Evolutionary conservation across 2,329 filamentous ascomycete species (phyloP).

Genomic region (Tolypocladium inflatum): DNA sequence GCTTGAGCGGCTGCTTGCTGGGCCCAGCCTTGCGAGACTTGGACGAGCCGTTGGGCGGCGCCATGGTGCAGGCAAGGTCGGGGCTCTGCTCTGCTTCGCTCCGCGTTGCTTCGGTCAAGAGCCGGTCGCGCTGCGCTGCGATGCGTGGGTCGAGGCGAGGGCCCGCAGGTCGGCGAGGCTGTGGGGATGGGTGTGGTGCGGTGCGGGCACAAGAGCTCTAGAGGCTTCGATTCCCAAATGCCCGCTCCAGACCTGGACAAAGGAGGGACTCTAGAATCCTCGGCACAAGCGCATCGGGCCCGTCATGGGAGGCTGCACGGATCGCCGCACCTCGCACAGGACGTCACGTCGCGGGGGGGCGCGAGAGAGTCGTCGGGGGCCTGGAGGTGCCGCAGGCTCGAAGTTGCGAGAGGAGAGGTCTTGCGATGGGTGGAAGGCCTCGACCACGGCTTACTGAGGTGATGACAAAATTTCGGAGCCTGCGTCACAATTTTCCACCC

Average conservation of each 20-base stretch:
- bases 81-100: not conserved
- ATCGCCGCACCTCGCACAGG: conserved; percentile 11
- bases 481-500: conserved; percentile 19
- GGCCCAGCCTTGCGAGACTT: conserved; percentile 20
- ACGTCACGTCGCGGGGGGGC: conserved; percentile 8
- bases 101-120: not conserved
- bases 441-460: conserved; percentile 6
- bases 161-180: conserved; percentile 3
- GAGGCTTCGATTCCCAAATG: conserved; percentile 9
- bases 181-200: not conserved
- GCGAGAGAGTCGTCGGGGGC: conserved; percentile 1
- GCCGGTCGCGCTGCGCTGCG: not conserved
- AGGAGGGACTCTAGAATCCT: conserved; percentile 16
- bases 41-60: conserved; percentile 21
- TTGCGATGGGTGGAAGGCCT: not conserved
- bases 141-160: not conserved
- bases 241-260: conserved; percentile 13
- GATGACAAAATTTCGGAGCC: conserved; percentile 14
- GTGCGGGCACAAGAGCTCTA: conserved; percentile 5
- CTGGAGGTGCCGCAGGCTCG: not conserved
- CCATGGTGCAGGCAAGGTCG: conserved; percentile 15
- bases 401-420: not conserved
- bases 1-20: conserved; percentile 20
- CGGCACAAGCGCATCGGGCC: conserved; percentile 22
- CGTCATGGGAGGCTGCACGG: conserved; percentile 13